Evolutionary conservation across 1,284 basidiomycete species (phyloP).

Genomic region (Heterobasidion occidentale): DNA sequence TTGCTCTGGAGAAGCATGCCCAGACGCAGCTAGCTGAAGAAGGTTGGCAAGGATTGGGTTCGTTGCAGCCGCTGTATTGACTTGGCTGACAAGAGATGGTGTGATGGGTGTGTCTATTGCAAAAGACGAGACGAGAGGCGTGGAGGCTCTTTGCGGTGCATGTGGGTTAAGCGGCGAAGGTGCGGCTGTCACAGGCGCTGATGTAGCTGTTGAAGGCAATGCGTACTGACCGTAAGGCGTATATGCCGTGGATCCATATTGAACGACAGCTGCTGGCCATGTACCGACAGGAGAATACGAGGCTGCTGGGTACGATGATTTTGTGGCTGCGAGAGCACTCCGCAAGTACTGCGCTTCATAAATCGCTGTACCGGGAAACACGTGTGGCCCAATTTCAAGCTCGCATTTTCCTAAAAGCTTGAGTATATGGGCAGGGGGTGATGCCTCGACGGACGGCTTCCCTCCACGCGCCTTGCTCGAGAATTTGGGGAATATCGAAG

Average conservation of each 20-base stretch:
- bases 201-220: neutral
- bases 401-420: slow-evolving; percentile 57
- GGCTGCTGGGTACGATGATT: slow-evolving; percentile 1
- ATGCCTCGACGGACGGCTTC: slow-evolving; percentile 35
- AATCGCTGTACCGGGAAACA: slow-evolving; percentile 54
- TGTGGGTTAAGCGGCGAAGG: neutral
- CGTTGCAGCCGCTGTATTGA: slow-evolving; percentile 54
- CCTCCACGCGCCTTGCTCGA: slow-evolving; percentile 49
- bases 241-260: slow-evolving; percentile 15
- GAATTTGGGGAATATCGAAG: slow-evolving; percentile 64
- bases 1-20: slow-evolving; percentile 52
- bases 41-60: slow-evolving; percentile 59
- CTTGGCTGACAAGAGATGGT: slow-evolving; percentile 47
- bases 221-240: slow-evolving; percentile 9
- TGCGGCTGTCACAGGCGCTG: slow-evolving; percentile 1
- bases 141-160: slow-evolving; percentile 17
- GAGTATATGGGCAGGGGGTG: slow-evolving; percentile 56
- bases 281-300: slow-evolving; percentile 6
- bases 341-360: slow-evolving; percentile 58
- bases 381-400: slow-evolving; percentile 64
- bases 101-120: slow-evolving; percentile 38
- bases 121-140: slow-evolving; percentile 32
- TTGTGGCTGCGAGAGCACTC: slow-evolving; percentile 12
- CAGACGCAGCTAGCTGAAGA: slow-evolving; percentile 50
- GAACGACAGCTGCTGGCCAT: slow-evolving; percentile 19